phyloP scores from a whole-genome alignment of 225 moss, liverwort and hornwort genomes.

The Neckera pumila region DNA sequence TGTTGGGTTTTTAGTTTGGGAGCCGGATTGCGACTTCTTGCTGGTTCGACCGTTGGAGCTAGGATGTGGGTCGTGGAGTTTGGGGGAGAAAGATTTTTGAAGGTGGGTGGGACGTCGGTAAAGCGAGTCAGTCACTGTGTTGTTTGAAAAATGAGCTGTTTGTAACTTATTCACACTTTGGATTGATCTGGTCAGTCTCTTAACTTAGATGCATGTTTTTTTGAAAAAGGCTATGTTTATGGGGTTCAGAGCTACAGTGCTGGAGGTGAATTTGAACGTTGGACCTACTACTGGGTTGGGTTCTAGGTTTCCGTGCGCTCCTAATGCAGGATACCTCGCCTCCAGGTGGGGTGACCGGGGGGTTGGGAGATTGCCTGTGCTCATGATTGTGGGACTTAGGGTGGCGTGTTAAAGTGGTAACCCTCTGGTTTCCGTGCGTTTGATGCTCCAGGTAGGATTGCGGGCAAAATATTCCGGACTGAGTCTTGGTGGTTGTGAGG shows the following conservation, averaged over 20 bases:
- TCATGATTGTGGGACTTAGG: neutral
- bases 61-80: neutral
- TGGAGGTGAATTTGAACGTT: constrained; percentile 10
- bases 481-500: neutral
- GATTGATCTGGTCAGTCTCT: neutral
- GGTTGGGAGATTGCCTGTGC: neutral
- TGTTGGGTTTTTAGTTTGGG: neutral
- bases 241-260: neutral
- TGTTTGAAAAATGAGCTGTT: neutral
- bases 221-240: neutral
- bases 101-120: neutral
- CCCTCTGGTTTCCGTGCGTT: neutral
- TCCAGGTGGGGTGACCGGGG: neutral
- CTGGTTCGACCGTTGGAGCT: neutral
- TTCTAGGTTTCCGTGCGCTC: constrained; percentile 12
- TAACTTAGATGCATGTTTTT: neutral
- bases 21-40: neutral
- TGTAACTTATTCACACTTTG: neutral
- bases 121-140: neutral
- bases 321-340: neutral
- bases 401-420: neutral
- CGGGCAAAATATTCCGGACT: neutral
- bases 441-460: neutral
- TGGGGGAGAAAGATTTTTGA: neutral
- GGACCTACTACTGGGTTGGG: neutral